These are phyloP conservation scores for Scutellaria baicalensis DNA, from an alignment of 257 asterid genomes.

Conservation along the genomic window DNA sequence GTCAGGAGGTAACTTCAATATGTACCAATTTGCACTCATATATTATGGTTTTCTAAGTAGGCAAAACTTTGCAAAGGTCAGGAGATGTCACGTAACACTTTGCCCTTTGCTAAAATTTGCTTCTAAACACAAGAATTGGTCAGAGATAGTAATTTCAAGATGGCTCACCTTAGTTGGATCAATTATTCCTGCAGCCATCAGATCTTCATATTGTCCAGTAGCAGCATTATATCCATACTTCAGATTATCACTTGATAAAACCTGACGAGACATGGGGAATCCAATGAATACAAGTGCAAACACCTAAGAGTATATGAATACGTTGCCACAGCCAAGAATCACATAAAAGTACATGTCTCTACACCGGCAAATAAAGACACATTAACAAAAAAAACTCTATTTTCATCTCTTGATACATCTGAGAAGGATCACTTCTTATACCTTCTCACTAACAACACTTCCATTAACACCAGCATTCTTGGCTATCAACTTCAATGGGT, in stretches of 20 bases:
- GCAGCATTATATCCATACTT: constrained; percentile 93
- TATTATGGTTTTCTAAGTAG: background rate
- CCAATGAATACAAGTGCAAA: background rate
- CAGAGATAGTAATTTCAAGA: too few relatives aligned
- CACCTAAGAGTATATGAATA: background rate
- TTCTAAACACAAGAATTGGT: background rate
- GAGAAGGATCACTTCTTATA: background rate
- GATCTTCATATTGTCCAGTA: constrained; percentile 87
- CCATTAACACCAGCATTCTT: constrained; percentile 98
- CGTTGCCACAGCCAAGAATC: background rate
- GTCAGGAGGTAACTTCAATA: background rate
- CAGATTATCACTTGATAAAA: constrained; percentile 73
- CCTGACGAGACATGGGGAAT: constrained; percentile 28
- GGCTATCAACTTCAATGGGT: constrained; percentile 96
- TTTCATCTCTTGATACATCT: background rate
- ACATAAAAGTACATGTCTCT: background rate
- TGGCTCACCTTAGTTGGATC: constrained; percentile 90
- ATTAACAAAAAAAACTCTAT: background rate
- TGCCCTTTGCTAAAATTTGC: background rate
- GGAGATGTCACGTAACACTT: background rate
- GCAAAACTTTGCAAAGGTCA: background rate
- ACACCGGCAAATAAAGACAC: too few relatives aligned
- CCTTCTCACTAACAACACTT: constrained; percentile 98
- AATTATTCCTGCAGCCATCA: constrained; percentile 94
- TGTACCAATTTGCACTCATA: background rate